Evolutionary conservation across 2,329 filamentous ascomycete species (phyloP), one percentile per base, ranked within the genome.

Genomic region (Meredithiella fracta): DNA sequence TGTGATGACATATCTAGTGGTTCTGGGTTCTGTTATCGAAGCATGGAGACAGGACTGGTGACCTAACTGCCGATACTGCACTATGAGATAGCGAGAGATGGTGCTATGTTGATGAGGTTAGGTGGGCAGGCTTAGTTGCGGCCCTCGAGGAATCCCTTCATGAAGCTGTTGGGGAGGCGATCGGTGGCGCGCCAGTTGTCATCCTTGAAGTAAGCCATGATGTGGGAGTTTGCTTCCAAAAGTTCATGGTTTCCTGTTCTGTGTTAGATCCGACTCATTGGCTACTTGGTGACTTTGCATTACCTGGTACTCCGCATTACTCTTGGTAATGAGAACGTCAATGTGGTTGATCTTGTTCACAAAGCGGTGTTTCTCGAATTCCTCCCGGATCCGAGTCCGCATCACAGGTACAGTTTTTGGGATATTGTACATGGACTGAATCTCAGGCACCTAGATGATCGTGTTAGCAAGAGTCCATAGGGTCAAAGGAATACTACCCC

Each of bases 351-450:
- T 72, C 73, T 97, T 89, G 69, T 85, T 86, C 62, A 95, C 89
- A 68, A 86, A 96, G 76, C 92, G 79, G 73, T 97, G 84, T 67
- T 88, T 80, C 76, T 98, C 92, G 68, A 96, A 98, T 68, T 98
- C 90, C 73, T 97, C 86, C 68, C 92, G 81, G 69, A 97, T 85
- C 73, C 94, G 91, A 59, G 91, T 94, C 64, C 92, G 86, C 67
- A 98, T 83, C 61, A 79, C 77, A 42, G 91, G 86, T 54, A 96
- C 82, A 54, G 91, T 89, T 66, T 94, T 80, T 67, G 86, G 87
- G 66, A 98, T 75, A 60, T 85, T 86, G 80, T 98, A 98, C 88
- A 97, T 95, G 60, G 82, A 85, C 71, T 97, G 92, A 67, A 98
- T 91, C 69, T 97, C 90, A 60, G 92, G 91, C 42, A 89, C 89